phyloP scores from a whole-genome alignment of 2,329 filamentous ascomycete species.

The Hypoxylon sp. region DNA sequence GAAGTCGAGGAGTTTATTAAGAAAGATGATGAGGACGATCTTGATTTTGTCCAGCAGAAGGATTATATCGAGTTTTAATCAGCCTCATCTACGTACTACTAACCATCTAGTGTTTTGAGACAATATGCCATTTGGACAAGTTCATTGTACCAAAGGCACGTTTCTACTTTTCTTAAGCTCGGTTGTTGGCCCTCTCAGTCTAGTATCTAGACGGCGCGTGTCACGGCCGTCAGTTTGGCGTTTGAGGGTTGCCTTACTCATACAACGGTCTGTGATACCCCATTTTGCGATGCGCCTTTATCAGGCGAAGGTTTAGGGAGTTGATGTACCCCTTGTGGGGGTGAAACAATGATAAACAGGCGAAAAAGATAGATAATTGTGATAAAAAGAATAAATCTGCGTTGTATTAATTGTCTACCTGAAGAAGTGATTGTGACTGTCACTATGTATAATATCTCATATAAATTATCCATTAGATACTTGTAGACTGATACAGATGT shows the following conservation, averaged over 20 bases:
- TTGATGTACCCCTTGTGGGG: conserved; percentile 32
- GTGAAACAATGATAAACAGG: conserved; percentile 15
- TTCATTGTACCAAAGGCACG: conserved; percentile 18
- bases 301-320: conserved; percentile 25
- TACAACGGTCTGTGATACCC: conserved; percentile 43
- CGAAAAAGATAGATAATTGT: conserved; percentile 27
- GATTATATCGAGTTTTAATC: conserved; percentile 71
- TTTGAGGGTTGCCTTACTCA: conserved; percentile 41
- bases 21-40: conserved; percentile 67
- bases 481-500: background rate
- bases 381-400: conserved; percentile 38
- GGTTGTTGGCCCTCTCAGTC: conserved; percentile 28
- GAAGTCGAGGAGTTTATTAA: conserved; percentile 76
- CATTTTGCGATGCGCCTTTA: conserved; percentile 35
- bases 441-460: background rate
- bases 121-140: conserved; percentile 33
- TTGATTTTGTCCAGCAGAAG: conserved; percentile 70
- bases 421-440: background rate
- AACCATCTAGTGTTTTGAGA: conserved; percentile 43
- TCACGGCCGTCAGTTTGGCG: conserved; percentile 35
- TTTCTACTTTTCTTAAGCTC: conserved; percentile 21
- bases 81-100: conserved; percentile 43
- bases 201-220: conserved; percentile 34
- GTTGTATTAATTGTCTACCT: conserved; percentile 2
- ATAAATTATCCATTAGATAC: background rate